Evolutionary conservation across 179 eudicot species (phyloP).

Genomic region (Vitellaria paradoxa): DNA sequence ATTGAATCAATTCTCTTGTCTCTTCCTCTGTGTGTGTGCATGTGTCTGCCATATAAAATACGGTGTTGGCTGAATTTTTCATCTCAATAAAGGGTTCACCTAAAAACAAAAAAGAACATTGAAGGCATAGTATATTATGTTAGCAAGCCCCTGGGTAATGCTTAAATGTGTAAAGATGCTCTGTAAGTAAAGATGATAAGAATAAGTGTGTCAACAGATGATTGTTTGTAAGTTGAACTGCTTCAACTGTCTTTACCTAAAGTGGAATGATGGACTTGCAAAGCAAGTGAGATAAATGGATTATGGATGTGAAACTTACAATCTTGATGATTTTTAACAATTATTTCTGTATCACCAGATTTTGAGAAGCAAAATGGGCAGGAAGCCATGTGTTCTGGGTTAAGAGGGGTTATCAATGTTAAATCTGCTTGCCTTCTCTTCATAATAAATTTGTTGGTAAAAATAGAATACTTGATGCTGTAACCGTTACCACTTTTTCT

Average conservation of each 20-base stretch:
- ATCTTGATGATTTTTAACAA: too few species aligned
- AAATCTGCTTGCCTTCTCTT: too few species aligned
- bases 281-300: not conserved
- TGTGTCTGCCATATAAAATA: not conserved
- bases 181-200: not conserved
- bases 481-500: too few species aligned
- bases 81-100: not conserved
- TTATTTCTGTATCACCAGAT: too few species aligned
- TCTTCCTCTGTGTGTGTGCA: not conserved
- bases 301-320: too few species aligned
- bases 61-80: not conserved
- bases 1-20: too few species aligned
- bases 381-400: too few species aligned
- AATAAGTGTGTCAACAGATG: too few species aligned
- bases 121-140: not conserved
- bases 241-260: not conserved
- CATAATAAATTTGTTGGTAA: too few species aligned
- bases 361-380: too few species aligned
- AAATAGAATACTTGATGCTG: too few species aligned
- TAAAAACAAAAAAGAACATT: not conserved
- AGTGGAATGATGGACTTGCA: not conserved
- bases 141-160: not conserved
- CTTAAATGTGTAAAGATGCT: not conserved
- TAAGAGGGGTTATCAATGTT: too few species aligned
- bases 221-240: not conserved